Evolutionary conservation across 116 monocot genomes (phyloP).

Genomic region (Zostera marina): DNA sequence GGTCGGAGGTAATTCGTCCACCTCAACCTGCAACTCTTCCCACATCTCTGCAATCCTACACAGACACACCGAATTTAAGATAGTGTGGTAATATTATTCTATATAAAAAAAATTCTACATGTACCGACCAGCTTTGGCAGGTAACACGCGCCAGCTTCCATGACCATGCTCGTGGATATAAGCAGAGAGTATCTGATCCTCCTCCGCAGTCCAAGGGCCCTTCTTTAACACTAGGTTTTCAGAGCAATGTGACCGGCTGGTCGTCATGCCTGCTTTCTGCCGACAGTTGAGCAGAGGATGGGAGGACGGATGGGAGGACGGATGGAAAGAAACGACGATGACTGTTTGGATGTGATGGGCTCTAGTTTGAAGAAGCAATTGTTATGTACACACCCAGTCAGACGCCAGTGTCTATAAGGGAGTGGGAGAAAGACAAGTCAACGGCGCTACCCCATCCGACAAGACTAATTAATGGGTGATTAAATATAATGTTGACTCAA

Average conservation of each 20-base stretch:
- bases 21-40: conserved; percentile 28
- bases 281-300: background rate
- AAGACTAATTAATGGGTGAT: too few species aligned
- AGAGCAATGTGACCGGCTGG: conserved; percentile 25
- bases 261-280: background rate
- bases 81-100: too few species aligned
- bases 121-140: conserved; percentile 50
- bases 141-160: conserved; percentile 46
- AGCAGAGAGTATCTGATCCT: conserved; percentile 32
- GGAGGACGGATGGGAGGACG: background rate
- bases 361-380: background rate
- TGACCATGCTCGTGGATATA: conserved; percentile 38
- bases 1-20: conserved; percentile 15
- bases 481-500: too few species aligned
- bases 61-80: too few species aligned
- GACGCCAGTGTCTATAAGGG: background rate
- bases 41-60: conserved; percentile 52
- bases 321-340: background rate
- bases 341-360: background rate
- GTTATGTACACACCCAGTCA: too few species aligned
- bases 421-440: background rate
- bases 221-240: conserved; percentile 50
- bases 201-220: conserved; percentile 51
- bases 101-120: too few species aligned
- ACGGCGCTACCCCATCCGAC: too few species aligned